Evolutionary conservation across 495 filamentous ascomycete species (phyloP).

Genomic region (Penicillium dipodomyicola): DNA sequence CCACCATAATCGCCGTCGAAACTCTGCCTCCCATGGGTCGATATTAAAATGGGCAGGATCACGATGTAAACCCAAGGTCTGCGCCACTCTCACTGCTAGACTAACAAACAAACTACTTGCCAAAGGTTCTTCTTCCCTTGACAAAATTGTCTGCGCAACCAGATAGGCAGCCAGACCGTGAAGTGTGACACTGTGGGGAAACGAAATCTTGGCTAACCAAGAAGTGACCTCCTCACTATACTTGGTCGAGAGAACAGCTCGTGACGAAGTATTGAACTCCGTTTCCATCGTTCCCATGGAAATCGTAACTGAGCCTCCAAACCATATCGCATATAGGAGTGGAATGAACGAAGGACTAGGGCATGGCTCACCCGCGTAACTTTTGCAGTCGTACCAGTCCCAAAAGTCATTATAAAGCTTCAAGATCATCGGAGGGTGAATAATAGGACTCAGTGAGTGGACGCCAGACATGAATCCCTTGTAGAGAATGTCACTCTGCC

Average conservation of each 20-base stretch:
- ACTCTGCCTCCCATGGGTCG: slow-evolving; percentile 62
- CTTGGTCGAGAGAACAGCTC: slow-evolving; percentile 37
- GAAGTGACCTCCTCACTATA: slow-evolving; percentile 43
- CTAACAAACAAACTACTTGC: slow-evolving; percentile 53
- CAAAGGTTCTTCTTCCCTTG: slow-evolving; percentile 48
- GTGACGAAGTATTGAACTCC: slow-evolving; percentile 41
- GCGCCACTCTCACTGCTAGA: slow-evolving; percentile 60
- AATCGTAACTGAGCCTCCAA: slow-evolving; percentile 46
- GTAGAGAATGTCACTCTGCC: slow-evolving; percentile 48
- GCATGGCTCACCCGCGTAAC: slow-evolving; percentile 43
- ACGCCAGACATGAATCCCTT: slow-evolving; percentile 49
- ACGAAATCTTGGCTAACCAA: slow-evolving; percentile 45
- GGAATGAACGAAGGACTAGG: slow-evolving; percentile 46
- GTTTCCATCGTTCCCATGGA: slow-evolving; percentile 45
- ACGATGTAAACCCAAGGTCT: slow-evolving; percentile 70
- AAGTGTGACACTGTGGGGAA: slow-evolving; percentile 45
- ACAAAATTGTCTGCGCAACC: slow-evolving; percentile 45
- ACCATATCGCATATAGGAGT: slow-evolving; percentile 49
- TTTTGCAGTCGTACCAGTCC: slow-evolving; percentile 49
- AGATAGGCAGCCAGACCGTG: slow-evolving; percentile 48
- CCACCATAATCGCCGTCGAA: slow-evolving; percentile 71
- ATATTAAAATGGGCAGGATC: slow-evolving; percentile 66
- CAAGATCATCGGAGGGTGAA: slow-evolving; percentile 45
- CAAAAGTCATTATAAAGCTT: slow-evolving; percentile 46
- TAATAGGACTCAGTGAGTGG: slow-evolving; percentile 45